These are phyloP conservation scores for Aspergillus calidoustus DNA, from an alignment of 2,329 filamentous ascomycete species.

Conservation along the genomic window DNA sequence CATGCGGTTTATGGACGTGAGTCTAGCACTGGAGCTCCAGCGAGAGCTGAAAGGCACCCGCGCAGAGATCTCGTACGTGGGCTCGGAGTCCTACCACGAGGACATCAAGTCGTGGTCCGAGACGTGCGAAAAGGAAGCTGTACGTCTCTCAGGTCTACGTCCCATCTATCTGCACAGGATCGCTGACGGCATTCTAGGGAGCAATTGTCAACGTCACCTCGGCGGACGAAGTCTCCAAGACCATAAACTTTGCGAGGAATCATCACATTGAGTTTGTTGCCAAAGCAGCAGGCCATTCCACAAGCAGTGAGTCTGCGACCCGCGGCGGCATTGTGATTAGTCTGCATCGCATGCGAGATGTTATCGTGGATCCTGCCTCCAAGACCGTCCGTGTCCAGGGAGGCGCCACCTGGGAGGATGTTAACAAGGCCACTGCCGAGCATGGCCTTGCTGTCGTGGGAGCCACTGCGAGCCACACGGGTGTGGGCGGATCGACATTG, in stretches of 20 bases:
- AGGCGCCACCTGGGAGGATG: constrained; percentile 20
- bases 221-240: not conserved
- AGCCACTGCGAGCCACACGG: constrained; percentile 63
- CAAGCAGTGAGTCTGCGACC: constrained; percentile 55
- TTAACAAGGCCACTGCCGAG: constrained; percentile 56
- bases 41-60: not conserved
- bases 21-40: not conserved
- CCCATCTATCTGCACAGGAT: no score
- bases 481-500: constrained; percentile 61
- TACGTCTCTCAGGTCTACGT: no score
- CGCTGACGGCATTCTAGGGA: no score
- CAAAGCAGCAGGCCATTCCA: constrained; percentile 53
- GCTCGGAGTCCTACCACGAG: not conserved
- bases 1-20: not conserved
- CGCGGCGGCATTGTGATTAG: constrained; percentile 60
- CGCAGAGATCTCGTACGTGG: not conserved
- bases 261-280: not conserved
- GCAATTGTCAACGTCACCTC: not conserved
- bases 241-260: not conserved
- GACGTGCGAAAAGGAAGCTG: not conserved
- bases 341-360: constrained; percentile 55
- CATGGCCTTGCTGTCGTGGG: constrained; percentile 62
- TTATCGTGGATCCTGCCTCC: constrained; percentile 40
- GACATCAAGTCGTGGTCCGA: not conserved
- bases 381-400: not conserved